Percentiles rank a stretch among this genome's conserved stretches.
Conservation (phyloP, 768 basidiomycete species). For the Butyriboletus loyo region DNA sequence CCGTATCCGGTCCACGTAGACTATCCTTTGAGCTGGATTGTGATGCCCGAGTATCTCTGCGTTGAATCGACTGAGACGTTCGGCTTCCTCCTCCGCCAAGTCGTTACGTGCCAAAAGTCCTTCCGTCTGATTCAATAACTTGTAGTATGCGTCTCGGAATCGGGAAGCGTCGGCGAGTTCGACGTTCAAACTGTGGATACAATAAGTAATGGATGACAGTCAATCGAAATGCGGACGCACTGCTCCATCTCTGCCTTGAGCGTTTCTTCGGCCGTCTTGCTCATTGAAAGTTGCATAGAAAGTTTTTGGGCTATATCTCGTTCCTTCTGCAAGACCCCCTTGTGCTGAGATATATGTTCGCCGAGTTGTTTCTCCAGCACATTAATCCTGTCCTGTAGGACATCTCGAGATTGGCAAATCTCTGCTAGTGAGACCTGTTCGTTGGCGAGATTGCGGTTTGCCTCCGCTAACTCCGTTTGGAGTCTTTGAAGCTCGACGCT, state of each 20-base stretch:
- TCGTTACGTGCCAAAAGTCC: constrained; percentile 66
- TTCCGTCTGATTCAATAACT: constrained; percentile 60
- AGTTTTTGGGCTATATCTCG: constrained; percentile 47
- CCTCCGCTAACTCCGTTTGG: constrained; percentile 35
- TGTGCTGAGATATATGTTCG: constrained; percentile 34
- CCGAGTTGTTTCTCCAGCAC: constrained; percentile 27
- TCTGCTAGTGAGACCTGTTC: constrained; percentile 20
- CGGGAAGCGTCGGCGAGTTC: constrained; percentile 60
- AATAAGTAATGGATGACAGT: background rate
- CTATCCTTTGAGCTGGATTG: constrained; percentile 82
- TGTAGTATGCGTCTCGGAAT: constrained; percentile 71
- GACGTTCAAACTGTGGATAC: constrained; percentile 34
- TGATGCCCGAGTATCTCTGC: constrained; percentile 82
- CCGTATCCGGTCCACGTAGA: constrained; percentile 83
- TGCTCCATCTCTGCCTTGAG: constrained; percentile 65
- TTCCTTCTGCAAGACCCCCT: constrained; percentile 43
- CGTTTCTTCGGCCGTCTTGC: constrained; percentile 62
- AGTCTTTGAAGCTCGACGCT: constrained; percentile 40
- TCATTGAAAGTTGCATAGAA: constrained; percentile 49
- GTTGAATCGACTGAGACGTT: constrained; percentile 74
- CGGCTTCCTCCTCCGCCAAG: constrained; percentile 77
- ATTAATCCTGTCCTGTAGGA: constrained; percentile 27
- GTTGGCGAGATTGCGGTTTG: constrained; percentile 18
- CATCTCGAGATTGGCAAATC: constrained; percentile 18
- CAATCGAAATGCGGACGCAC: constrained; percentile 40